Percentiles rank a stretch among this genome's conserved stretches.
phyloP scores from a whole-genome alignment of 768 basidiomycete species.

The Sistotremastrum suecicum region DNA sequence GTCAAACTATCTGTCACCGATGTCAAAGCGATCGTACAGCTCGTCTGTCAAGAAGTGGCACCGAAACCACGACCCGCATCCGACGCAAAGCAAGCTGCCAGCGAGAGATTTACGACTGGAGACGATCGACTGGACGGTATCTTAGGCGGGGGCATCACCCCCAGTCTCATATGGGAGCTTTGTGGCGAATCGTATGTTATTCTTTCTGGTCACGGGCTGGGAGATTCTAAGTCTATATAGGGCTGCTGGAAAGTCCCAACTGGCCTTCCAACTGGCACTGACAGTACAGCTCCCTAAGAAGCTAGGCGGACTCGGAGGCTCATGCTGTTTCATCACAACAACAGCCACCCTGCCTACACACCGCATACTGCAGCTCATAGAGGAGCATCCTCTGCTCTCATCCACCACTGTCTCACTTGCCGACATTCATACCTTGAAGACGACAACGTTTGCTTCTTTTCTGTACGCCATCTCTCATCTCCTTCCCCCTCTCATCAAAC shows the following conservation, averaged over 20 bases:
- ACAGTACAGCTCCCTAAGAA: conserved; percentile 54
- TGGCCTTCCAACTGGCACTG: conserved; percentile 74
- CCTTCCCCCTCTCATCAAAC: conserved; percentile 37
- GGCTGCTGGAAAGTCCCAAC: conserved; percentile 88
- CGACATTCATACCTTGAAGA: conserved; percentile 47
- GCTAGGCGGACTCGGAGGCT: conserved; percentile 47
- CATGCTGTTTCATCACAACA: conserved; percentile 67
- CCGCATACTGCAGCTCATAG: conserved; percentile 52
- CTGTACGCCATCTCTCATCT: conserved; percentile 37
- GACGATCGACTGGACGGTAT: conserved; percentile 51
- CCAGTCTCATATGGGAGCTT: conserved; percentile 78
- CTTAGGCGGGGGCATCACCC: conserved; percentile 67
- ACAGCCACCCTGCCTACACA: conserved; percentile 52
- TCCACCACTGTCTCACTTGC: conserved; percentile 30
- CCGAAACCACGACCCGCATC: conserved; percentile 28
- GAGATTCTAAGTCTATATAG: conserved; percentile 25
- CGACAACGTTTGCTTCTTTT: conserved; percentile 39
- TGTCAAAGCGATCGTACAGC: conserved; percentile 34
- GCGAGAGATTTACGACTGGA: conserved; percentile 55
- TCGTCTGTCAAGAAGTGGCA: conserved; percentile 30
- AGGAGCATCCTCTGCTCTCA: conserved; percentile 34
- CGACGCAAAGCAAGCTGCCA: conserved; percentile 20
- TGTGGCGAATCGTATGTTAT: conserved; percentile 69
- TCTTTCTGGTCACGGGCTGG: conserved; percentile 1
- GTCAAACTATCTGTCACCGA: conserved; percentile 39